Evolutionary conservation across 352 stramenopile species (phyloP).

Genomic region (Hyaloperonospora arabidopsidis): DNA sequence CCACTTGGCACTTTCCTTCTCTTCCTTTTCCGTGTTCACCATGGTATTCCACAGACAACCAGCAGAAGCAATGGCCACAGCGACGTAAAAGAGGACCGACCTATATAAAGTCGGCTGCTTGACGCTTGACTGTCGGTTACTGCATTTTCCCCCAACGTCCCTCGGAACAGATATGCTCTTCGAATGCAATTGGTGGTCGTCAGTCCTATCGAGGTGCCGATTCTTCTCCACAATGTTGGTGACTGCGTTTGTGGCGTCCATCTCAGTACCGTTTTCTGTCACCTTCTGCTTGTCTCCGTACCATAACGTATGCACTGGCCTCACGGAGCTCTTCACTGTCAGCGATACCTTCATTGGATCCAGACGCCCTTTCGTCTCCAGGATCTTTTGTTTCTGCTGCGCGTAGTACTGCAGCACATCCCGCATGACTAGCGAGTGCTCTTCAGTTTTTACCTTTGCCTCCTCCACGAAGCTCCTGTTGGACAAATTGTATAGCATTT

Average conservation of each 20-base stretch:
- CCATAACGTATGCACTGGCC: constrained; percentile 5
- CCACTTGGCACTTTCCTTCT: constrained; percentile 13
- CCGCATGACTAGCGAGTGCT: constrained; percentile 20
- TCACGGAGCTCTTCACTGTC: constrained; percentile 17
- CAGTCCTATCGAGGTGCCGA: constrained; percentile 3
- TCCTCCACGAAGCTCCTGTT: constrained; percentile 16
- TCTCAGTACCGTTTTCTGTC: neutral
- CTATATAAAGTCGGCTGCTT: constrained; percentile 6
- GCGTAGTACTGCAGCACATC: constrained; percentile 23
- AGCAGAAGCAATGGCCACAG: constrained; percentile 22
- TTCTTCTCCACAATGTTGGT: constrained; percentile 9
- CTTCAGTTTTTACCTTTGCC: constrained; percentile 10
- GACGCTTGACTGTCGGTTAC: neutral
- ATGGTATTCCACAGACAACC: constrained; percentile 29
- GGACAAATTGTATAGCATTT: constrained; percentile 16
- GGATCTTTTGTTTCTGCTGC: constrained; percentile 22
- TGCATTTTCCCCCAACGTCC: neutral
- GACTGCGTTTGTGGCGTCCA: constrained; percentile 4
- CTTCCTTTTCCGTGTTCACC: constrained; percentile 10
- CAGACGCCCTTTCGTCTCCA: constrained; percentile 18
- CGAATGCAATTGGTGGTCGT: constrained; percentile 11
- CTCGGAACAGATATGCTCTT: constrained; percentile 11
- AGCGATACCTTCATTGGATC: constrained; percentile 24
- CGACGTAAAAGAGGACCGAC: constrained; percentile 32
- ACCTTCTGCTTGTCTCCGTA: constrained; percentile 3